Evolutionary conservation across 2,329 filamentous ascomycete genomes (phyloP), one percentile per base, ranked within the genome.

Genomic region (Apiospora rasikravindrae): DNA sequence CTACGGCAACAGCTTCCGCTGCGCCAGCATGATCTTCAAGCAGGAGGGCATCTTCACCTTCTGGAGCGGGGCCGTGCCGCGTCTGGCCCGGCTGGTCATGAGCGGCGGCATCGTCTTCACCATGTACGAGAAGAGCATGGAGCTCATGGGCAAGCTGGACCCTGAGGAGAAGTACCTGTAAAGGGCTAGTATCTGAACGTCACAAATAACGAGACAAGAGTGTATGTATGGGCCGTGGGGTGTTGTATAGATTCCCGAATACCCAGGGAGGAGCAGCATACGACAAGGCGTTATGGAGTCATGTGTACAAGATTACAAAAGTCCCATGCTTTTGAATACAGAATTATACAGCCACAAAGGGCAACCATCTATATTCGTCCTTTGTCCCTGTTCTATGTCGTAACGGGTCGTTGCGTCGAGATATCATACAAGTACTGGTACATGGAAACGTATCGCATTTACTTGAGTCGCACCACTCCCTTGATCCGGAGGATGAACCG

Each of bases 31-130:
- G 78, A 97, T 99, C 76, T 93, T 96, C 82, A 93, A 91, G 83
- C 91, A 98, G 70, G 96, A 99, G 83, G 96, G 96, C 2, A 71
- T 98, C 16, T 81, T 96, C 53, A 98, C 95, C 0, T 93, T 98
- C 76, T 99, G 96, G 96, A 96, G 94, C 76, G 96, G 96, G 37
- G 96, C 96, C 29, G 80, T 98, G 76, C 96, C 96, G 0, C 88
- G 96, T 70, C 83, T 99, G 78, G 96, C 91, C 33, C 88, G 96
- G 72, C 82, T 99, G 77, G 93, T 98, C 57, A 83, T 98, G 82
- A 98, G 95, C 79, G 96, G 96, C 71, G 96, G 96, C 24, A 98
- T 99, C 79, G 96, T 99, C 53, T 99, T 99, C 80, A 97, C 96
- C 29, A 97, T 98, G 92, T 96, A 98, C 81, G 96, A 98, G 86